A percentile compares a stretch with the other conserved stretches of the same genome.
Conservation (phyloP, 352 stramenopile species). For the Pythium scleroteichum region DNA sequence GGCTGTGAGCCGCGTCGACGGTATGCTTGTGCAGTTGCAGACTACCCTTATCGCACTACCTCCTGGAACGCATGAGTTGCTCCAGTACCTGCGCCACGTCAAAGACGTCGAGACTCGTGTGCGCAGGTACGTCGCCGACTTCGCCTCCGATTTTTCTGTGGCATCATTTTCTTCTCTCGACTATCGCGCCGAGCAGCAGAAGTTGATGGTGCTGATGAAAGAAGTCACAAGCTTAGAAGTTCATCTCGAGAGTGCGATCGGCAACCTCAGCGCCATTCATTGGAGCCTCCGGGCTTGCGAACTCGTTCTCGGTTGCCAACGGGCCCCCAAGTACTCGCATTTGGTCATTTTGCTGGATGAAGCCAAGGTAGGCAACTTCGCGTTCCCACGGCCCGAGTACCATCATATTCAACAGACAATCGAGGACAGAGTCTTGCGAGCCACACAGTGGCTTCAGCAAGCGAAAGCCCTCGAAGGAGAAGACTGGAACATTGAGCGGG, state of each 20-base stretch:
- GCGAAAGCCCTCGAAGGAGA: conserved; percentile 67
- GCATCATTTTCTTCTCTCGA: conserved; percentile 45
- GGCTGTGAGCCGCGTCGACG: conserved; percentile 48
- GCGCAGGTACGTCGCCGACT: conserved; percentile 38
- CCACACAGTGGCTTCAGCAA: conserved; percentile 61
- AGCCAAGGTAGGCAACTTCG: conserved; percentile 42
- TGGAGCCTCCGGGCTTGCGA: conserved; percentile 77
- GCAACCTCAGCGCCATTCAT: conserved; percentile 63
- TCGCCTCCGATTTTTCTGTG: conserved; percentile 54
- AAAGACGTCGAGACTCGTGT: conserved; percentile 42
- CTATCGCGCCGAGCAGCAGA: conserved; percentile 39
- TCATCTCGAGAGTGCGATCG: conserved; percentile 48
- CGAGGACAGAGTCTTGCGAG: conserved; percentile 60
- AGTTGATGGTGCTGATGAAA: conserved; percentile 48
- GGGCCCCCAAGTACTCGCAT: conserved; percentile 65
- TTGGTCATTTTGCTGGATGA: conserved; percentile 69
- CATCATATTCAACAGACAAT: conserved; percentile 73
- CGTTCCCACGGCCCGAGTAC: conserved; percentile 69
- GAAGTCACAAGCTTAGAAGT: conserved; percentile 64
- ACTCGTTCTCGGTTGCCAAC: conserved; percentile 51
- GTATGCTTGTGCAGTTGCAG: conserved; percentile 57
- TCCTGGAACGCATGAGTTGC: conserved; percentile 48
- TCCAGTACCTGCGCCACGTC: conserved; percentile 54
- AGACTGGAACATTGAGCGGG: conserved; percentile 65
- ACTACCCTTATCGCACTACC: conserved; percentile 53